These are phyloP conservation scores for Phaffia australis DNA, from an alignment of 768 basidiomycete species.

Conservation along the genomic window DNA sequence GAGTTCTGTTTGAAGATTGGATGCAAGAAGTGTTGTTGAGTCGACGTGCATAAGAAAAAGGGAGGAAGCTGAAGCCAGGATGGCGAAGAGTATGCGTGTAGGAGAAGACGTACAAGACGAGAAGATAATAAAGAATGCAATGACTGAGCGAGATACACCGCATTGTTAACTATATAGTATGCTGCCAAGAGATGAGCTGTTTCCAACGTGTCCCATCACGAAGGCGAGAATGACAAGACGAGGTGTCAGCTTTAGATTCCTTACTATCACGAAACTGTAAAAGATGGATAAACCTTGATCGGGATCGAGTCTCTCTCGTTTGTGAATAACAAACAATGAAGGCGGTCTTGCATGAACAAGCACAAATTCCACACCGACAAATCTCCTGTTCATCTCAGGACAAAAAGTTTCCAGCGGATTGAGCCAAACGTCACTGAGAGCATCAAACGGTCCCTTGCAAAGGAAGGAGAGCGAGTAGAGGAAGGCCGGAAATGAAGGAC, in stretches of 20 bases:
- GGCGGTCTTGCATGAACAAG: constrained; percentile 71
- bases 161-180: constrained; percentile 79
- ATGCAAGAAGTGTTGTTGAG: neutral
- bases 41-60: constrained; percentile 30
- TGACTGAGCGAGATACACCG: constrained; percentile 79
- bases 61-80: constrained; percentile 49
- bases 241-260: no score
- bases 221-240: no score
- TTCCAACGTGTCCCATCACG: neutral
- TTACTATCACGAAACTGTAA: no score
- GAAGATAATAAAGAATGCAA: constrained; percentile 74
- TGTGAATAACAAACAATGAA: constrained; percentile 76
- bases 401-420: constrained; percentile 15
- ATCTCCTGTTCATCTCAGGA: constrained; percentile 49
- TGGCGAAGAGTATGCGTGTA: neutral
- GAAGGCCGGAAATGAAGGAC: constrained; percentile 30
- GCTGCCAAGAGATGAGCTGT: constrained; percentile 65
- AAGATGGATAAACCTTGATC: constrained; percentile 56
- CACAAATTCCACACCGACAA: constrained; percentile 77
- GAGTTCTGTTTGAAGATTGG: constrained; percentile 44
- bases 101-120: constrained; percentile 50
- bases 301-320: constrained; percentile 69
- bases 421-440: constrained; percentile 4
- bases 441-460: no score
- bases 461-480: neutral